Conservation (phyloP, 306 rosid genomes). For the Purshia tridentata region DNA sequence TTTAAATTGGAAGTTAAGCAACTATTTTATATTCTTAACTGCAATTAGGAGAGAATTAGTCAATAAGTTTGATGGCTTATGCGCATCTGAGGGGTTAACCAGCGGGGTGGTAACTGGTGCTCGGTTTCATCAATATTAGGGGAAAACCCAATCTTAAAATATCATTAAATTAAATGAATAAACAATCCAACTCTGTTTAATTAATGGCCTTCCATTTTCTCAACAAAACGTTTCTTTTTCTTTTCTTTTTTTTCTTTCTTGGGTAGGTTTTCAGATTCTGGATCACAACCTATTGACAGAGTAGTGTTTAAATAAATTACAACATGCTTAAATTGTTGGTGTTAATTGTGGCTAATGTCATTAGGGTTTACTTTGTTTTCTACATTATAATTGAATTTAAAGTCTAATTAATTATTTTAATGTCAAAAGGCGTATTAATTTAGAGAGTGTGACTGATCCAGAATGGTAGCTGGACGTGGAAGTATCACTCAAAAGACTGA, state of each 20-base stretch:
- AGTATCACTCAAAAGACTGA: background rate
- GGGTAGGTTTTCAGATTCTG: background rate
- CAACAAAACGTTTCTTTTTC: background rate
- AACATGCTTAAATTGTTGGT: no score
- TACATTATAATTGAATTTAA: background rate
- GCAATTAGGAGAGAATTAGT: background rate
- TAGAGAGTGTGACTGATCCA: background rate
- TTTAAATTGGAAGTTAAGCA: background rate
- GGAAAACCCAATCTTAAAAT: background rate
- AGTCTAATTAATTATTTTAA: background rate
- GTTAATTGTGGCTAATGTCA: no score
- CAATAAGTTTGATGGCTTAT: constrained; percentile 2
- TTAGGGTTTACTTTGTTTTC: background rate
- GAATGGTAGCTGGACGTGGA: constrained; percentile 10
- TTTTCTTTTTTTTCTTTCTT: background rate
- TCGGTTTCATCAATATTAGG: background rate
- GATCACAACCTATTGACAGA: background rate
- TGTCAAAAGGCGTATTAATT: background rate
- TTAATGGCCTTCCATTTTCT: background rate
- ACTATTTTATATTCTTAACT: background rate
- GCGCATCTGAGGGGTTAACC: background rate
- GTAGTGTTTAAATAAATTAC: no score
- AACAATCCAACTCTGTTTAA: background rate
- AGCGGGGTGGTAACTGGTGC: background rate
- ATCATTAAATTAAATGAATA: background rate